Evolutionary conservation across 306 rosid genomes (phyloP), one percentile per base, ranked within the genome.

Genomic region (Vigna nakashimae): DNA sequence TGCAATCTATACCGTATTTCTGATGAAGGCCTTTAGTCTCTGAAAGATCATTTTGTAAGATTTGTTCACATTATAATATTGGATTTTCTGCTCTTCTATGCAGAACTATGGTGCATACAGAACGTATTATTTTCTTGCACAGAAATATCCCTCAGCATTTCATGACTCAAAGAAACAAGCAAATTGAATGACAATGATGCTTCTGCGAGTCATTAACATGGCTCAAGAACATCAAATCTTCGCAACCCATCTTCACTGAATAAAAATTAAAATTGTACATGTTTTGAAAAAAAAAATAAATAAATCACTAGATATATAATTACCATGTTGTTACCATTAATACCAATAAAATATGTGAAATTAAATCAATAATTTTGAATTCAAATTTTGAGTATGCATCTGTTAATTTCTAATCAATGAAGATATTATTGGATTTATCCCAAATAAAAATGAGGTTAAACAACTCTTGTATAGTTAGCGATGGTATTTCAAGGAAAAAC

Each of bases 61-160:
- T 78, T 66, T 73, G 0, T 24, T n/a, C 45, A 28, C 8, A 49
- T 12, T 26, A 72, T 71, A 48, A 72, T 77, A 77, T 16, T 65
- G 32, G 76, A 72, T 82, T 72, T 77, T 2, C 55, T 65, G 52
- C 78, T 79, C 30, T 32, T 65, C 73, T 70, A 53, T 71, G 68
- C 76, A 49, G 72, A 10, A 20, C 14, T 2, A 4, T 68, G 22
- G 17, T 67, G 18, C 46, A 12, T 67, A 26, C 1, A 24, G 14
- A 68, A 5, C 2, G 3, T 43, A 18, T 45, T 57, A 2, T 64
- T 64, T 40, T 26, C 28, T 26, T 26, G 2, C 28, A 24, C 16
- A 65, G 9, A 65, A 65, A 65, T 18, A 36, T 38, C 30, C 46
- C 71, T 18, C 4, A 42, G 1, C 26, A 65, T 9, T 36, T 38